A percentile compares a stretch with the other conserved stretches of the same genome.
These are phyloP conservation scores for Irpex sp. DNA, from an alignment of 1,284 basidiomycete genomes.

Conservation along the genomic window DNA sequence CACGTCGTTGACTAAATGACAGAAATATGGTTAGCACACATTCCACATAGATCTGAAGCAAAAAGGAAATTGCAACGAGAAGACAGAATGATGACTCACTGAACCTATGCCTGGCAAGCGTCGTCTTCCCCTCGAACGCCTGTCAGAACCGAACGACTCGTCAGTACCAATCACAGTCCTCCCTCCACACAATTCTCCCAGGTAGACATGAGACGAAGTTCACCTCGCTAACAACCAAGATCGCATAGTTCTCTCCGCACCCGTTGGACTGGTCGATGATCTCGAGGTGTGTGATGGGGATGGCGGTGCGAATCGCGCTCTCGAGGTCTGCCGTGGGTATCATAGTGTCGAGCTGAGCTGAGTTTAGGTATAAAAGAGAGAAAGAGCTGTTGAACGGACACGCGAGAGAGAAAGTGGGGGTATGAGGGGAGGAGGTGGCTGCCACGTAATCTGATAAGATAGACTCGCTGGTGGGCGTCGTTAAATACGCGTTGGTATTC, in stretches of 20 bases:
- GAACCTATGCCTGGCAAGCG: constrained; percentile 65
- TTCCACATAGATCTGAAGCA: not conserved
- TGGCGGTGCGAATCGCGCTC: constrained; percentile 51
- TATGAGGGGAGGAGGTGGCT: not conserved
- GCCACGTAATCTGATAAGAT: constrained; percentile 29
- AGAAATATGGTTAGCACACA: not conserved
- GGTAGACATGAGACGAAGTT: not conserved
- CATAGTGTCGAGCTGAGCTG: constrained; percentile 37
- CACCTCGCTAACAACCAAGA: constrained; percentile 74
- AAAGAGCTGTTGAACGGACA: not conserved
- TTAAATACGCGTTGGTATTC: not conserved
- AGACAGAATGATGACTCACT: constrained; percentile 37
- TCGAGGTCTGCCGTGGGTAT: constrained; percentile 55
- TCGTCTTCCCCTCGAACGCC: constrained; percentile 73
- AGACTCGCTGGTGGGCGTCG: not conserved
- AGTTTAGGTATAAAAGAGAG: not conserved
- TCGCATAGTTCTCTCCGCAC: constrained; percentile 72
- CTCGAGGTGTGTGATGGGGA: constrained; percentile 62
- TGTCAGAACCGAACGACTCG: constrained; percentile 20
- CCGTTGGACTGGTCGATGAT: constrained; percentile 74
- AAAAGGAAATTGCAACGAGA: not conserved
- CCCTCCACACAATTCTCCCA: not conserved
- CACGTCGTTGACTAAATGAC: constrained; percentile 63
- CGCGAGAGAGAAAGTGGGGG: not conserved
- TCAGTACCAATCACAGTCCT: not conserved